Percentiles rank a stretch among this genome's conserved stretches.
Evolutionary conservation across 306 rosid genomes (phyloP).

Genomic region (Pueraria montana): DNA sequence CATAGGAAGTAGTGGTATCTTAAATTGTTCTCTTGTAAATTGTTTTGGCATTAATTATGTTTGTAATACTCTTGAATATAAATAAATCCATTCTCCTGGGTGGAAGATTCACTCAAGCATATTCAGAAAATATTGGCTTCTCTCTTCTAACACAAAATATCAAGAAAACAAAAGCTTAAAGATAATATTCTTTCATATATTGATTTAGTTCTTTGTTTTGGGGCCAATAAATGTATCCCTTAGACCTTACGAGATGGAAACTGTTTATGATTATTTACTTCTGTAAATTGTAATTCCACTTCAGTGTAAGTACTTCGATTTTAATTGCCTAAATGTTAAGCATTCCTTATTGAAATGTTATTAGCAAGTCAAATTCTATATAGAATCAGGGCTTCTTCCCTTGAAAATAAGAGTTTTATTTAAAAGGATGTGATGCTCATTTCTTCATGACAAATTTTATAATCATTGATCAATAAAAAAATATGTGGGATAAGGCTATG

Average conservation of each 20-base stretch:
- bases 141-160: not conserved
- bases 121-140: too few relatives aligned
- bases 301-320: constrained; percentile 15
- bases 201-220: constrained; percentile 8
- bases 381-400: constrained; percentile 7
- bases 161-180: not conserved
- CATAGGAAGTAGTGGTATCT: too few relatives aligned
- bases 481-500: not conserved
- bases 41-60: too few relatives aligned
- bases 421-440: constrained; percentile 3
- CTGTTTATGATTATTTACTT: not conserved
- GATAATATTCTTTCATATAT: constrained; percentile 9
- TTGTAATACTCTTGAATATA: too few relatives aligned
- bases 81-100: too few relatives aligned
- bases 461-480: not conserved
- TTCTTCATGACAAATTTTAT: constrained; percentile 10
- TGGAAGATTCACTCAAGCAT: too few relatives aligned
- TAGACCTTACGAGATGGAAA: not conserved
- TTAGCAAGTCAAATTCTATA: constrained; percentile 31
- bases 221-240: constrained; percentile 13
- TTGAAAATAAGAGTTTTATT: constrained; percentile 19
- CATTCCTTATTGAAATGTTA: constrained; percentile 23
- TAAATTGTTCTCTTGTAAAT: too few relatives aligned
- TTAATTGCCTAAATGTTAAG: not conserved
- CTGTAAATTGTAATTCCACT: not conserved